Evolutionary conservation across 225 moss, liverwort and hornwort genomes (phyloP).

Genomic region (Takakia lepidozioides): DNA sequence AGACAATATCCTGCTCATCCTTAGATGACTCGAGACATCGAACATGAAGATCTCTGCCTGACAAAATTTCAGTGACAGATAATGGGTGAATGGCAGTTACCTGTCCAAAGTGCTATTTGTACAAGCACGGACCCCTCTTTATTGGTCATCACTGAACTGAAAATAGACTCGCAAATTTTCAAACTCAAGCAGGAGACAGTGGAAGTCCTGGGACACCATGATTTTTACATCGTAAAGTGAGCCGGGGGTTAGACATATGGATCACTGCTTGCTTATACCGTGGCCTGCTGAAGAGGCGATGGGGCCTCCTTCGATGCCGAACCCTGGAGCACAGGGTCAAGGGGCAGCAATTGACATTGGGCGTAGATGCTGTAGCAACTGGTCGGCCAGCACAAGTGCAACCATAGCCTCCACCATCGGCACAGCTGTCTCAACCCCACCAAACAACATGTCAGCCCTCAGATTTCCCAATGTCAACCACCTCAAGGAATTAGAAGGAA

Average conservation of each 20-base stretch:
- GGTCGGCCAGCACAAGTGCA: slow-evolving; percentile 46
- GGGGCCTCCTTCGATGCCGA: slow-evolving; percentile 15
- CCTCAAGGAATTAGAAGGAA: too few species aligned
- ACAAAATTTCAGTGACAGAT: too few species aligned
- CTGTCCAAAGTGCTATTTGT: not conserved
- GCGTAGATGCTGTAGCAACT: slow-evolving; percentile 51
- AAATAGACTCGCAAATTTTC: not conserved
- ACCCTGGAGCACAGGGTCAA: slow-evolving; percentile 42
- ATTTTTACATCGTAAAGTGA: slow-evolving; percentile 16
- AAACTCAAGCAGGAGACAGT: not conserved
- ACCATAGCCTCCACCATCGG: slow-evolving; percentile 67
- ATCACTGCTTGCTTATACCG: slow-evolving; percentile 35
- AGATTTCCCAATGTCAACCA: too few species aligned
- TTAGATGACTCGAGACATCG: too few species aligned
- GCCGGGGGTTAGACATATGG: slow-evolving; percentile 4
- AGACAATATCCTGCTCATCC: too few species aligned
- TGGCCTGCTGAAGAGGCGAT: slow-evolving; percentile 44
- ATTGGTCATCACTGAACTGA: too few species aligned
- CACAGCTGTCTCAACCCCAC: slow-evolving; percentile 33
- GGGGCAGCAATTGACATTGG: slow-evolving; percentile 49
- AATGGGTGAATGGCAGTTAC: too few species aligned
- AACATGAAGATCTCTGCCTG: too few species aligned
- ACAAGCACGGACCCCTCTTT: not conserved
- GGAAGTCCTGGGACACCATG: not conserved
- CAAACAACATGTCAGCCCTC: too few species aligned